These are phyloP conservation scores for Rhizopogon vesiculosus DNA, from an alignment of 768 basidiomycete genomes.

Conservation along the genomic window DNA sequence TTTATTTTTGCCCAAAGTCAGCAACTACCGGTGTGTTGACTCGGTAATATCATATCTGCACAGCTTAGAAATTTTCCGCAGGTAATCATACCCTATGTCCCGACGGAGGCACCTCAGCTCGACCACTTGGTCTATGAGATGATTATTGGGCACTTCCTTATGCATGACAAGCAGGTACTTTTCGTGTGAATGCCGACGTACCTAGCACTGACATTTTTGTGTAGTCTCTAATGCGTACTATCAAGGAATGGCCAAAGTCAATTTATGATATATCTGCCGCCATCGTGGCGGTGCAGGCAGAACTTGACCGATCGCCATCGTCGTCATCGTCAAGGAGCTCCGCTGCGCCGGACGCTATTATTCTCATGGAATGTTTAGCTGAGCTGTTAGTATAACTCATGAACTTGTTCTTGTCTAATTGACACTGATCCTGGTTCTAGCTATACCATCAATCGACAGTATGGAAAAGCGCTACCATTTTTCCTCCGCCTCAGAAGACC, in stretches of 20 bases:
- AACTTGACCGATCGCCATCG: slow-evolving; percentile 61
- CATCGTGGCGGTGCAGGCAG: slow-evolving; percentile 82
- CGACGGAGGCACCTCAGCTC: slow-evolving; percentile 76
- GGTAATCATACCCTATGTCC: slow-evolving; percentile 87
- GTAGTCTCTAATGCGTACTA: slow-evolving; percentile 71
- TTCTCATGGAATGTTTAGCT: slow-evolving; percentile 92
- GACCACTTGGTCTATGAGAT: slow-evolving; percentile 90
- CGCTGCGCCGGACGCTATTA: slow-evolving; percentile 41
- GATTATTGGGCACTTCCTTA: slow-evolving; percentile 84
- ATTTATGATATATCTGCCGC: slow-evolving; percentile 89
- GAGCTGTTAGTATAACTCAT: slow-evolving; percentile 58
- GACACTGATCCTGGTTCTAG: slow-evolving; percentile 33
- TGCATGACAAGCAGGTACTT: slow-evolving; percentile 65
- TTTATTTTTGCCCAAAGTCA: slow-evolving; percentile 82
- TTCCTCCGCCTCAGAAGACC: slow-evolving; percentile 82
- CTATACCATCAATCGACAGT: slow-evolving; percentile 84
- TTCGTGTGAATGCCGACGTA: slow-evolving; percentile 7
- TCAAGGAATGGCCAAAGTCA: slow-evolving; percentile 85
- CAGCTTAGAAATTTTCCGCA: slow-evolving; percentile 23
- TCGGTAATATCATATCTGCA: background rate
- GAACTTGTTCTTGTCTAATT: background rate
- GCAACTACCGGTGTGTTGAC: slow-evolving; percentile 62
- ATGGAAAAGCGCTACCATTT: slow-evolving; percentile 89
- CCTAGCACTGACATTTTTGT: background rate
- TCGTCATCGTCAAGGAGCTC: slow-evolving; percentile 41